phyloP scores from a whole-genome alignment of 352 stramenopile species.

The Globisporangium nodosum region DNA sequence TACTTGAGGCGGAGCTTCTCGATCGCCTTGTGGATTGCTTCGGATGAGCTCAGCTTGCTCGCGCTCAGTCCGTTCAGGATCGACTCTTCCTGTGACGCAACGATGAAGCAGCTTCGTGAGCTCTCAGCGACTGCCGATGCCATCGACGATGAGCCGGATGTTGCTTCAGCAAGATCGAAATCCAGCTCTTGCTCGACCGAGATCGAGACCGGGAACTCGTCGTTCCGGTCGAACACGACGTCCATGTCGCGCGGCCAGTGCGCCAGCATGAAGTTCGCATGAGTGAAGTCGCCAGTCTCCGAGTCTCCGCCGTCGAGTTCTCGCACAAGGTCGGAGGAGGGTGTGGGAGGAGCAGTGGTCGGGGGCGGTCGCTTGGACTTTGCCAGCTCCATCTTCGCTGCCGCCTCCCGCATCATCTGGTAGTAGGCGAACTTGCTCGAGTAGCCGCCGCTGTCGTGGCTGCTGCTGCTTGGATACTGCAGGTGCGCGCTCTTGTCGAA shows the following conservation, averaged over 20 bases:
- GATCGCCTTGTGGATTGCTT: conserved; percentile 38
- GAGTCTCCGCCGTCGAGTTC: conserved; percentile 1
- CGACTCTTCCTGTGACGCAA: conserved; percentile 29
- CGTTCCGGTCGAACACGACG: conserved; percentile 28
- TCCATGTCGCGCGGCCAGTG: conserved; percentile 43
- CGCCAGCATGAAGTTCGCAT: conserved; percentile 38
- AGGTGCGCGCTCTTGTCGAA: conserved; percentile 29
- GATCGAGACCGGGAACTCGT: conserved; percentile 34
- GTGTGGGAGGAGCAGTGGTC: too few species aligned
- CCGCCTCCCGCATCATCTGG: conserved; percentile 25
- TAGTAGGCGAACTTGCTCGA: conserved; percentile 26
- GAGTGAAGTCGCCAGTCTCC: conserved; percentile 13
- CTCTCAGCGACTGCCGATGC: not conserved
- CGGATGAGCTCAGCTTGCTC: conserved; percentile 39
- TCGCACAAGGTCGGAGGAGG: not conserved
- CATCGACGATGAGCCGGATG: not conserved
- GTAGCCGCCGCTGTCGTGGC: conserved; percentile 1
- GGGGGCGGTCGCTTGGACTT: conserved; percentile 5
- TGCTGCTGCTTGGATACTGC: conserved; percentile 4
- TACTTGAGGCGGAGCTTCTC: conserved; percentile 23
- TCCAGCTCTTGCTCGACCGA: conserved; percentile 29
- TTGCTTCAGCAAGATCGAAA: conserved; percentile 1
- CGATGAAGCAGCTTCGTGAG: not conserved
- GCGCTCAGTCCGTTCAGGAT: conserved; percentile 35
- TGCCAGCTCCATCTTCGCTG: conserved; percentile 27